These are phyloP conservation scores for Cucurbita ficifolia DNA, from an alignment of 306 rosid species.

Conservation along the genomic window DNA sequence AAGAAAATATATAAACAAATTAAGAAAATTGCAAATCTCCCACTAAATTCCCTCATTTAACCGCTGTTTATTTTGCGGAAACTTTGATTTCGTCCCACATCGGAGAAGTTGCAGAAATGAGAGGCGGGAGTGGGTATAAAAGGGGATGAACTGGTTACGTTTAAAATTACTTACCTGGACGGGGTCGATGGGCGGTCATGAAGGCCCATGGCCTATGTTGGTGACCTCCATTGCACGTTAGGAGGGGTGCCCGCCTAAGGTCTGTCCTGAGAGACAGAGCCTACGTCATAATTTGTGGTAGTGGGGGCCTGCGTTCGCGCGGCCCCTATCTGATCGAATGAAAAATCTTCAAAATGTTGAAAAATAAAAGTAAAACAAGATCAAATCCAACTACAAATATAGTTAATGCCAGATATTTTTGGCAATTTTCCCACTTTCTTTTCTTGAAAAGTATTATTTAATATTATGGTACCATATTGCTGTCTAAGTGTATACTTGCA, in stretches of 20 bases:
- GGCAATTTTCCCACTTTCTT: too few relatives aligned
- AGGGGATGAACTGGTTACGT: neutral
- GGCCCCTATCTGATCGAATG: constrained; percentile 11
- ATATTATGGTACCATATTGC: neutral
- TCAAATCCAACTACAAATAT: too few relatives aligned
- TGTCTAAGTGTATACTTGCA: neutral
- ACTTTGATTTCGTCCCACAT: neutral
- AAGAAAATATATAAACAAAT: too few relatives aligned
- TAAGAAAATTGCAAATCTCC: too few relatives aligned
- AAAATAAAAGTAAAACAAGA: too few relatives aligned
- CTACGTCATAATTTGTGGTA: constrained; percentile 40
- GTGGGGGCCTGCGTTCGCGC: constrained; percentile 48
- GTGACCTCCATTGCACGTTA: constrained; percentile 34
- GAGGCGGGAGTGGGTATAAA: neutral
- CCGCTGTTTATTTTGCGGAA: neutral
- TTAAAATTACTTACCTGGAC: constrained; percentile 19
- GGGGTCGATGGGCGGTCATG: constrained; percentile 15
- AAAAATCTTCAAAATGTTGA: too few relatives aligned
- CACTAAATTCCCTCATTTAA: neutral
- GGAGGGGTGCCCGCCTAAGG: constrained; percentile 24
- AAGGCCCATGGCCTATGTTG: constrained; percentile 25
- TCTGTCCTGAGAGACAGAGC: constrained; percentile 23
- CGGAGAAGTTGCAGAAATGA: neutral
- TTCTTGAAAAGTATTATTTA: neutral
- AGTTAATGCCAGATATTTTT: too few relatives aligned